A percentile compares a stretch with the other conserved stretches of the same genome.
These are phyloP conservation scores for Penicillium sp. DNA, from an alignment of 2,329 filamentous ascomycete genomes.

Conservation along the genomic window DNA sequence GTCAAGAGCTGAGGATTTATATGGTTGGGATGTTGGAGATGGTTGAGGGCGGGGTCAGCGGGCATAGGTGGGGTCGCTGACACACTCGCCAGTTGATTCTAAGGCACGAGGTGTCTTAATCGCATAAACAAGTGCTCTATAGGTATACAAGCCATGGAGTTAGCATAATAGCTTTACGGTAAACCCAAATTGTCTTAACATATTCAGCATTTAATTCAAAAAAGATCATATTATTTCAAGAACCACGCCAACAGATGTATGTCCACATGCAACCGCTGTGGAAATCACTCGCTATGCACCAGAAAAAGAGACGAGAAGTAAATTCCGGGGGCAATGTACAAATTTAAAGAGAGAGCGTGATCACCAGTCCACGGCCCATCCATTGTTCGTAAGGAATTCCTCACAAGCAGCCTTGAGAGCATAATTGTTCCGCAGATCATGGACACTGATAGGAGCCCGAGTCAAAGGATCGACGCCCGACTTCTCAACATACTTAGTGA, in stretches of 20 bases:
- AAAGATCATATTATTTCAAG: neutral
- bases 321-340: neutral
- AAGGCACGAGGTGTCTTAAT: too few relatives aligned
- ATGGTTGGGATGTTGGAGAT: conserved; percentile 14
- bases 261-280: neutral
- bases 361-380: conserved; percentile 90
- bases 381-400: conserved; percentile 81
- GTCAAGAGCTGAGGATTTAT: neutral
- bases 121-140: too few relatives aligned
- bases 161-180: neutral
- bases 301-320: neutral
- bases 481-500: conserved; percentile 80
- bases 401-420: conserved; percentile 78
- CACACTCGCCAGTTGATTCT: conserved; percentile 16
- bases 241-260: conserved; percentile 1
- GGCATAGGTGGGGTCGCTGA: conserved; percentile 10
- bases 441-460: conserved; percentile 65
- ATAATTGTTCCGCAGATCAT: conserved; percentile 78
- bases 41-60: conserved; percentile 10
- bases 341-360: neutral
- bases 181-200: neutral
- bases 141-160: too few relatives aligned
- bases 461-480: conserved; percentile 79
- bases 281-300: conserved; percentile 22
- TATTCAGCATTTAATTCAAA: neutral